Conservation (phyloP, 148 eudicot genomes). For the Polygonum aviculare region DNA sequence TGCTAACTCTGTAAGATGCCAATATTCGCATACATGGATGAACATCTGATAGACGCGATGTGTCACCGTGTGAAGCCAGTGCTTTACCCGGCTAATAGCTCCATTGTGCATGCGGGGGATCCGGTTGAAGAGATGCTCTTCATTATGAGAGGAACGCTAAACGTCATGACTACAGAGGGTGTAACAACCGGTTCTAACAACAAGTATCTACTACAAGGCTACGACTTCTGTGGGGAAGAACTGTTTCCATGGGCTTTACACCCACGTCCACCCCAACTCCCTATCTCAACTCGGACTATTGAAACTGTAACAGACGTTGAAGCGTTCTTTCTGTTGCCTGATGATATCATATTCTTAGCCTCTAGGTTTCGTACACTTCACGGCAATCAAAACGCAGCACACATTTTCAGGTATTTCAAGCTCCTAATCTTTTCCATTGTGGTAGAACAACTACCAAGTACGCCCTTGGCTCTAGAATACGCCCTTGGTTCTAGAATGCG, state of each 20-base stretch:
- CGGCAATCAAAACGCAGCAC: conserved; percentile 11
- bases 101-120: conserved; percentile 16
- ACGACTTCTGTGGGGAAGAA: conserved; percentile 1
- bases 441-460: background rate
- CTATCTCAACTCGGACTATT: background rate
- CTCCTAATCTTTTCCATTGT: background rate
- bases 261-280: background rate
- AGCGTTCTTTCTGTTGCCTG: background rate
- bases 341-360: background rate
- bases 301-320: background rate
- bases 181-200: background rate
- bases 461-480: too few relatives aligned
- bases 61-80: conserved; percentile 21
- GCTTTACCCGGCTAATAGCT: conserved; percentile 17
- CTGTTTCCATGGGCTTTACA: conserved; percentile 9
- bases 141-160: conserved; percentile 17
- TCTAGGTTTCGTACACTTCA: background rate
- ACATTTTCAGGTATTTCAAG: background rate
- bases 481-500: too few relatives aligned
- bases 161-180: background rate
- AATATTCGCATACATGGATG: conserved; percentile 20
- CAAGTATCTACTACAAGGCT: background rate
- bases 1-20: conserved; percentile 11
- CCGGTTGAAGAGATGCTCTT: conserved; percentile 21
- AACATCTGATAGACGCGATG: conserved; percentile 17